Percentiles rank a stretch among this genome's conserved stretches.
Evolutionary conservation across 768 basidiomycete species (phyloP).

Genomic region (Kwoniella botswanensis): DNA sequence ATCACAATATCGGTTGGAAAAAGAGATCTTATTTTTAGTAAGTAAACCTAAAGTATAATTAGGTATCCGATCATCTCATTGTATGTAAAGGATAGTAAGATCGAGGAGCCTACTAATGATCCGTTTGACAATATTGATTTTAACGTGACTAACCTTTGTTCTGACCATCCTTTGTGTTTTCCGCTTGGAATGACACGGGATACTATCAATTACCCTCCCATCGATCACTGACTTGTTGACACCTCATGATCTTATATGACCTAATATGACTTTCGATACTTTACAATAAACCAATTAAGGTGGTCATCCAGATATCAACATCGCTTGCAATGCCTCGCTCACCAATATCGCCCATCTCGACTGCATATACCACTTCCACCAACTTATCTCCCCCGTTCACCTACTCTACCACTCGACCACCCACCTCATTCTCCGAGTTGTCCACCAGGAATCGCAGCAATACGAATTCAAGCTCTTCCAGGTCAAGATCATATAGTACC

Average conservation of each 20-base stretch:
- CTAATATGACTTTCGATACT: too few species aligned
- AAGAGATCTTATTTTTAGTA: neutral
- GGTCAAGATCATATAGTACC: neutral
- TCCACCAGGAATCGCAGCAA: neutral
- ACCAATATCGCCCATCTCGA: neutral
- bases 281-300: too few species aligned
- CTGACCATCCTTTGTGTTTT: constrained; percentile 31
- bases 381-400: constrained; percentile 38
- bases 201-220: neutral
- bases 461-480: neutral
- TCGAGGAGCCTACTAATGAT: neutral
- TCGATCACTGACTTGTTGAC: neutral
- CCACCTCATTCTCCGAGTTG: constrained; percentile 32
- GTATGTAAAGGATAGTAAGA: constrained; percentile 1
- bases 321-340: neutral
- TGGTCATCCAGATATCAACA: too few species aligned
- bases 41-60: neutral
- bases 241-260: too few species aligned
- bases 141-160: constrained; percentile 23
- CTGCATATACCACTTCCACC: constrained; percentile 27
- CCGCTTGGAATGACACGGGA: neutral
- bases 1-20: neutral
- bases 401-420: constrained; percentile 46
- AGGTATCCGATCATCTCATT: neutral
- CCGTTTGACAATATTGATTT: too few species aligned